These are phyloP conservation scores for Laburnicola sp. DNA, from an alignment of 2,329 filamentous ascomycete species.

Conservation along the genomic window DNA sequence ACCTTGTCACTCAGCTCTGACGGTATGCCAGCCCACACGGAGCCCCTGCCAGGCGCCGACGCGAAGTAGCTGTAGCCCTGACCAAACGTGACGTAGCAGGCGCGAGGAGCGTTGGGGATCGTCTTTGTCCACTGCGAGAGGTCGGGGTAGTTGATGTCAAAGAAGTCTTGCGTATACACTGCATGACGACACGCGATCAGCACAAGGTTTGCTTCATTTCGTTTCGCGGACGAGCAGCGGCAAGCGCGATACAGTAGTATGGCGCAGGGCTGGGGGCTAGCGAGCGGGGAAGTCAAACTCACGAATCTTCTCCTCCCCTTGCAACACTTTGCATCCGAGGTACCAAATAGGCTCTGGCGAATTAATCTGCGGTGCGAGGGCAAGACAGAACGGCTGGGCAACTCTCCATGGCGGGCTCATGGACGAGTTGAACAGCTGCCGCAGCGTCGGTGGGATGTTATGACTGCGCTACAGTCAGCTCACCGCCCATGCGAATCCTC, in stretches of 20 bases:
- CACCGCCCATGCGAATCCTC: neutral
- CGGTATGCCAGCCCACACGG: conserved; percentile 40
- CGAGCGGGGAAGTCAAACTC: conserved; percentile 15
- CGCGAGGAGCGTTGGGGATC: conserved; percentile 31
- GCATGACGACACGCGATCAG: conserved; percentile 14
- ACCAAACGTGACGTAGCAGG: conserved; percentile 40
- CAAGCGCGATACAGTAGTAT: no score
- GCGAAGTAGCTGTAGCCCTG: conserved; percentile 38
- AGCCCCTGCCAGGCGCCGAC: conserved; percentile 34
- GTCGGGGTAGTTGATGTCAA: conserved; percentile 37
- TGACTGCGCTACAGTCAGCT: conserved; percentile 34
- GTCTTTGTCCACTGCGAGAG: conserved; percentile 35
- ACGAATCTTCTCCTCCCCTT: conserved; percentile 43
- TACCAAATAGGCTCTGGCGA: conserved; percentile 40
- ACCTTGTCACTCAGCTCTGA: conserved; percentile 38
- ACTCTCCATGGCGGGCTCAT: conserved; percentile 40
- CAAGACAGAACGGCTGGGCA: conserved; percentile 39
- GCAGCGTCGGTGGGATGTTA: conserved; percentile 37
- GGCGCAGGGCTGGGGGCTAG: conserved; percentile 6
- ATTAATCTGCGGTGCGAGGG: conserved; percentile 35
- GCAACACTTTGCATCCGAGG: conserved; percentile 36
- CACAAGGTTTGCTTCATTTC: conserved; percentile 7
- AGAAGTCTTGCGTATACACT: conserved; percentile 40
- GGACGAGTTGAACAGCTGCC: conserved; percentile 38
- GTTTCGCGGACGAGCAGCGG: conserved; percentile 14